Percentiles rank a stretch among this genome's conserved stretches.
phyloP scores from a whole-genome alignment of 805 yeast species.

The Wickerhamomyces bovis region DNA sequence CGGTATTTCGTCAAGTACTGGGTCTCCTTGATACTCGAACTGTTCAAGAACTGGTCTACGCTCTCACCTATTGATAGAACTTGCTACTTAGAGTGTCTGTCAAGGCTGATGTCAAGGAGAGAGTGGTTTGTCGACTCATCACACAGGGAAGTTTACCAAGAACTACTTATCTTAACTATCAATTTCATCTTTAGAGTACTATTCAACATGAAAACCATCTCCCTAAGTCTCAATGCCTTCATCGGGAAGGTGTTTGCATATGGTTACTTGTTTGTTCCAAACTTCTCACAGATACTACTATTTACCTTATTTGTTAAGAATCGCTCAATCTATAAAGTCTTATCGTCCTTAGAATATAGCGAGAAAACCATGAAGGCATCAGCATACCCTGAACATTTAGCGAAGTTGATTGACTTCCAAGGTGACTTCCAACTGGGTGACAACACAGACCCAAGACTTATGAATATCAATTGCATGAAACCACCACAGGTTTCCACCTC shows the following conservation, averaged over 20 bases:
- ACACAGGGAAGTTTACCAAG: constrained; percentile 5
- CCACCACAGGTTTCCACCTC: constrained; percentile 27
- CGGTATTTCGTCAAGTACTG: constrained; percentile 7
- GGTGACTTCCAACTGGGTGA: constrained; percentile 13
- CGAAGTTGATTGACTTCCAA: constrained; percentile 8
- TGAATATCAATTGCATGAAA: constrained; percentile 30
- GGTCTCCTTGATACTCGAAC: constrained; percentile 6
- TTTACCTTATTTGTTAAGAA: constrained; percentile 54
- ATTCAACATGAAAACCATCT: constrained; percentile 12
- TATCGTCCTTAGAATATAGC: background rate
- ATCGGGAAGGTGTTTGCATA: constrained; percentile 59
- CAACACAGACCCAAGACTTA: constrained; percentile 23
- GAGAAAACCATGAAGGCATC: background rate
- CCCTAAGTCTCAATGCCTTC: constrained; percentile 32
- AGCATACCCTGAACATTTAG: constrained; percentile 9
- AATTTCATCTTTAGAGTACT: constrained; percentile 10
- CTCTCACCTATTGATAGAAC: constrained; percentile 16
- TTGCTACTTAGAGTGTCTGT: constrained; percentile 28
- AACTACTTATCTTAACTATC: constrained; percentile 5
- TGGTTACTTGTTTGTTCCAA: constrained; percentile 41
- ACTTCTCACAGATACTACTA: constrained; percentile 45
- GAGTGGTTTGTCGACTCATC: constrained; percentile 20
- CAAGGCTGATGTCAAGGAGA: constrained; percentile 24
- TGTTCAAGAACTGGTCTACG: constrained; percentile 4
- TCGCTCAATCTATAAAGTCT: constrained; percentile 29